Conservation (phyloP, 129 eudicot species). For the Flaveria ramosissima region DNA sequence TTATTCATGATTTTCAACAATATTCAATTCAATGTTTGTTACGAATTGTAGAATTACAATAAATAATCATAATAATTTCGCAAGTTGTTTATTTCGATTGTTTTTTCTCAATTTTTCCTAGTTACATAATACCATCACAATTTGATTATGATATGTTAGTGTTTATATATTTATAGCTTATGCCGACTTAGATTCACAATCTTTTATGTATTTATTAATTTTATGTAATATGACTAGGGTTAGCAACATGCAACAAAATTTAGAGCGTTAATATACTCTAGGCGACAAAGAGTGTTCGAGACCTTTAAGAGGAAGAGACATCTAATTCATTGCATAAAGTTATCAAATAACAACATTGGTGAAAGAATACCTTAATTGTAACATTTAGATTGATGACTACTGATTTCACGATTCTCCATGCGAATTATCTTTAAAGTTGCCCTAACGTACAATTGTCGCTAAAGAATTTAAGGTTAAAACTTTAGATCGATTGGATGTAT, state of each 20-base stretch:
- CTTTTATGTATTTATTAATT: too few species aligned
- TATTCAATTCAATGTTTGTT: neutral
- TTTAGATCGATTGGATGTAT: too few species aligned
- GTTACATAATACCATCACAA: neutral
- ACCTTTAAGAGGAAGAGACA: neutral
- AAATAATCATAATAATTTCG: neutral
- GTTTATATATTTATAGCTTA: neutral
- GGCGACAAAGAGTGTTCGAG: neutral
- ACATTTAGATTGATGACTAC: too few species aligned
- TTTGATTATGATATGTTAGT: neutral
- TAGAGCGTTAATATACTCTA: too few species aligned
- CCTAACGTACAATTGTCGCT: too few species aligned
- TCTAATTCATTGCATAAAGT: too few species aligned
- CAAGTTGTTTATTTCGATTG: neutral
- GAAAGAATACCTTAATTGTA: too few species aligned
- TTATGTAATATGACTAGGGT: neutral
- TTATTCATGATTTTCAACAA: neutral
- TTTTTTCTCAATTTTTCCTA: neutral
- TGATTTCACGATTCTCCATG: too few species aligned
- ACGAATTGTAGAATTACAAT: neutral
- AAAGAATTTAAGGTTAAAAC: too few species aligned
- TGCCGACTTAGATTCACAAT: neutral
- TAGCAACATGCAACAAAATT: neutral
- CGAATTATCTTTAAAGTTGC: too few species aligned
- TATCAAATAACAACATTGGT: too few species aligned